Evolutionary conservation across 768 basidiomycete genomes (phyloP), one percentile per base, ranked within the genome.

Genomic region (Melanogaster broomeanus): DNA sequence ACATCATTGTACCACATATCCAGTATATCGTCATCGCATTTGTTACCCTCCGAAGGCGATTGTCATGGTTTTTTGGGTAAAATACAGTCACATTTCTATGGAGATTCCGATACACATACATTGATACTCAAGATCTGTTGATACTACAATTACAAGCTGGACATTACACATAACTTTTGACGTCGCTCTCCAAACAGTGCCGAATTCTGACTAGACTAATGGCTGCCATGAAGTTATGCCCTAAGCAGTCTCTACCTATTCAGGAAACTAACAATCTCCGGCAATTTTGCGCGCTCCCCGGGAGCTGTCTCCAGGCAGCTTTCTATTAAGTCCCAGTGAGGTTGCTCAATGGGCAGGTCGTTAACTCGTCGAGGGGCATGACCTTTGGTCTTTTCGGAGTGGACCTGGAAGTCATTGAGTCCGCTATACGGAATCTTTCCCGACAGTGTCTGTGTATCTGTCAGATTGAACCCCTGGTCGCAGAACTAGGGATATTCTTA

Each of bases 241-340:
- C 22, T 33, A 27, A 6, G 25, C 13, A 11, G n/a, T 15, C 3
- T 21, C 42, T 37, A 3, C 19, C 43, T 49, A 11, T 21, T 55
- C 34, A 31, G 43, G 27, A 42, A 21, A 7, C 8, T 9, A n/a
- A 12, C 33, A 30, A 49, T 34, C 7, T 49, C 48, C n/a, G 15
- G 13, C 21, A 42, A 21, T 30, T 38, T 42, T 33, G 40, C 40
- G 39, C 48, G 48, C 4, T 4, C 9, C 22, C 22, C 22, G 21
- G 21, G 40, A n/a, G 44, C 30, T 6, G 22, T 5, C n/a, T 45
- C 33, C 51, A 53, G 54, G 38, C 55, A 56, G 18, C 34, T 30
- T 28, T 28, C 37, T 28, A 56, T 53, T 21, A 56, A 38, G 16
- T 49, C 30, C 35, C 35, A 54, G 31, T 50, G 24, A 3, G n/a